Percentiles rank a stretch among this genome's conserved stretches.
These are phyloP conservation scores for Hortaea werneckii DNA, from an alignment of 2,329 filamentous ascomycete species.

Conservation along the genomic window DNA sequence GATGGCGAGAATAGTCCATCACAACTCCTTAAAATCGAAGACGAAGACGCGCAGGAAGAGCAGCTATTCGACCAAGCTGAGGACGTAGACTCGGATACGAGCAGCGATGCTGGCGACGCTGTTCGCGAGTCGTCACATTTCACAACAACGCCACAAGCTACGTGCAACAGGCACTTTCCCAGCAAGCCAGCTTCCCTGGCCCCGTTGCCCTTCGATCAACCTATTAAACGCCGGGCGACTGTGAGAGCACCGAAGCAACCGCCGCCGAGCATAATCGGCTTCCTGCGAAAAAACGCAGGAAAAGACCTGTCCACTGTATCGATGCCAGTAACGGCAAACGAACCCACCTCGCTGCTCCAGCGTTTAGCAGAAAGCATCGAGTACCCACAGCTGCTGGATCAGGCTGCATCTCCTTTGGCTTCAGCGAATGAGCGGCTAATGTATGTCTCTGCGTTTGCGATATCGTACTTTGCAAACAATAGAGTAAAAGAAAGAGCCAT, in stretches of 20 bases:
- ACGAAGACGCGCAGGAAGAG: constrained; percentile 50
- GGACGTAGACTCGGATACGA: constrained; percentile 52
- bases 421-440: constrained; percentile 58
- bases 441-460: constrained; percentile 79
- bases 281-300: constrained; percentile 92
- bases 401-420: constrained; percentile 46
- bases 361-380: constrained; percentile 84
- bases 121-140: constrained; percentile 13
- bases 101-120: constrained; percentile 46
- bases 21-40: constrained; percentile 65
- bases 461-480: constrained; percentile 72
- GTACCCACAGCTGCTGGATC: constrained; percentile 75
- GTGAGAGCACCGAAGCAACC: constrained; percentile 65
- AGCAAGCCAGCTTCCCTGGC: constrained; percentile 61
- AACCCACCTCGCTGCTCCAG: constrained; percentile 80
- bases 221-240: constrained; percentile 56
- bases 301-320: constrained; percentile 95
- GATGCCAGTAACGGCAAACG: constrained; percentile 95
- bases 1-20: constrained; percentile 47
- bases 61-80: constrained; percentile 37
- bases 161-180: constrained; percentile 52
- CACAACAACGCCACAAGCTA: constrained; percentile 2
- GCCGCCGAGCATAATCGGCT: constrained; percentile 85
- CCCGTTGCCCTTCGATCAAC: constrained; percentile 60
- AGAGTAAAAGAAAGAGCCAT: constrained; percentile 84